Base-by-base conservation (phyloP, 192 early-diverging fungal species). In the Backusella psychrophila region DNA sequence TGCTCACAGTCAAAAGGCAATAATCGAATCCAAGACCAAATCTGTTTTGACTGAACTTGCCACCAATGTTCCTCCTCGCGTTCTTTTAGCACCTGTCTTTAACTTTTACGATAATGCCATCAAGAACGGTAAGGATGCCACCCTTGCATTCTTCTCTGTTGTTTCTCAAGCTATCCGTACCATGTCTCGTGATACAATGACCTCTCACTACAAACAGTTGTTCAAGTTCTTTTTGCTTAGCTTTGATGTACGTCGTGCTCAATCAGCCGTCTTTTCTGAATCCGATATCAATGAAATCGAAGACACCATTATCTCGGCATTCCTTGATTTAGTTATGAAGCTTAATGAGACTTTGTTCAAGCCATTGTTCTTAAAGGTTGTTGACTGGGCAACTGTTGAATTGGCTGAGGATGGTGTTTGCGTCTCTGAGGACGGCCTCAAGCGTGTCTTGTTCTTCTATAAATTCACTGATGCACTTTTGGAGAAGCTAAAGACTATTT, bases 301-400 rank as follows among this genome's bases (percentile, higher is more conserved):
- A 82, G 82, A 88, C 34, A 81, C 87, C 0, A 84, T 92, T 38
- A 88, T 97, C 26, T 83, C 86, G 15, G 89, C 94, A 6, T 95
- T 98, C 76, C 83, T 95, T 85, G 87, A 91, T 69, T 76, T 97
- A 56, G 90, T 95, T 0, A 88, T 97, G 88, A 96, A 95, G 80
- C 85, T 98, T 76, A 99, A 96, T 84, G 98, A 98, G 79, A 93
- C 91, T 17, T 82, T 95, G 52, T 99, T 99, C 93, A 94, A 93
- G 77, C 96, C 97, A 9, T 70, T 98, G 80, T 98, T 95, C 89
- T 84, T 96, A 71, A 94, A 94, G 80, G 81, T 95, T 52, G 85
- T 95, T 35, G 91, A 92, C 38, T 96, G 95, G 95, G 90, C 90
- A 1, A 84, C 82, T 9, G 75, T 84, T 34, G 87, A 89, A 77